Base-by-base conservation (phyloP, 2,329 filamentous ascomycete genomes). In the Cytospora paraplurivora region DNA sequence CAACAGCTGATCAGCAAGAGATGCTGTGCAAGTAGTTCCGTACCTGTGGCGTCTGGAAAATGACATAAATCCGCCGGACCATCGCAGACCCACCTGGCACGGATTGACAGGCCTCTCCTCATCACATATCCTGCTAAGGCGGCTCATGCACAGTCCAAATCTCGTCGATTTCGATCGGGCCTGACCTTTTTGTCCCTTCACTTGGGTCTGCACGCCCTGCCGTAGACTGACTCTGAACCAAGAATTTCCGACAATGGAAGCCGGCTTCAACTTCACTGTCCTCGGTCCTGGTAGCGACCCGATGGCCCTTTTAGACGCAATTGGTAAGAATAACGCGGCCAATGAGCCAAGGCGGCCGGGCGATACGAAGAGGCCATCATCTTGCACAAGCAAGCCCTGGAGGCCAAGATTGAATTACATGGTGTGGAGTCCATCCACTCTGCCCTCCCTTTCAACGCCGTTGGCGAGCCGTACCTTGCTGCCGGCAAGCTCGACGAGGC, bases 401-500 rank as follows among this genome's bases (percentile, higher is more conserved):
- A 50, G 33, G 11, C 32, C 13, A 62, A 38, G 15, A 17, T 56
- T 6, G 35, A 15, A 4, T 4, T 21, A 35, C 34, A 51, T 44
- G 60, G 54, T 17, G 60, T 44, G 33, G 44, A 32, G 35, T 57
- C 60, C 33, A 3, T 44, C 54, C 34, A 58, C 7, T 34, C 54
- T 10, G 60, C 60, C 19, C 5, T 51, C 34, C 58, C 60, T 12
- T 52, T 58, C 60, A 62, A 62, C 47, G 11, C 3, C 44, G 47
- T 62, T 19, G 53, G 60, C 54, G 41, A 51, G 33, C 15, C 41
- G 11, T 62, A 32, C 8, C 51, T 62, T 41, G 12, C 3, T 13
- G 27, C n/a, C 15, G 59, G 52, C 44, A 52, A 12, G 41, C 33
- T 56, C 38, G 53, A 56, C 37, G 49, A 55, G 17, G 59, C 52